Evolutionary conservation across 805 yeast genomes (phyloP), one percentile per base, ranked within the genome.

Genomic region (Candida maesae): DNA sequence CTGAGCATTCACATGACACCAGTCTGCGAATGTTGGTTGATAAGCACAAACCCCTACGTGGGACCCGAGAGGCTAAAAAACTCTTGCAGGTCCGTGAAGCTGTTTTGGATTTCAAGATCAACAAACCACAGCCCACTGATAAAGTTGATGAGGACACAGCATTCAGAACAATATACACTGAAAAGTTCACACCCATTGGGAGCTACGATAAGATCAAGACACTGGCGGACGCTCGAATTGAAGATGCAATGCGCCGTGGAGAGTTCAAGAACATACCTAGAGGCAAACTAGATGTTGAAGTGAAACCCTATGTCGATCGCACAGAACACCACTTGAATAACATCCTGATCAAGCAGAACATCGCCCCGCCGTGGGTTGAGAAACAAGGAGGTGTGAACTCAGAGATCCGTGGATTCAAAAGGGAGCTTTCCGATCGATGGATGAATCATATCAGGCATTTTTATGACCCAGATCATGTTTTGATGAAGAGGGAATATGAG

Each of bases 291-390:
- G 64, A 66, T 5, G 51, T 50, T 17, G 59, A 62, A n/a, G 66
- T 63, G 49, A 76, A 66, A 58, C 82, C 78, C 34, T 82, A 69
- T 60, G 67, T 72, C 42, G 93, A 77, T 59, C 74, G 73, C 45
- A 85, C 79, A 39, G 95, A 82, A 51, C 86, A 80, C 58, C 86
- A 87, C 57, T 61, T 89, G 64, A 89, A 89, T 61, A 79, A 84
- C 46, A 81, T 89, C 33, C 63, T 89, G 42, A 76, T 73, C 39
- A 73, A 76, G 32, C 96, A 89, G 59, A 89, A 86, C 36, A 79
- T 86, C 1, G 66, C 79, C 10, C 95, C 96, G 0, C 95, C 95
- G 0, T 89, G 96, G 96, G 81, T 89, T 27, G 95, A 87, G 52
- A 80, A 76, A 41, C 93, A 85, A 59, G 68, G 75, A 15, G 70